Conservation (phyloP, 352 stramenopile genomes). For the Phytophthora aleatoria region DNA sequence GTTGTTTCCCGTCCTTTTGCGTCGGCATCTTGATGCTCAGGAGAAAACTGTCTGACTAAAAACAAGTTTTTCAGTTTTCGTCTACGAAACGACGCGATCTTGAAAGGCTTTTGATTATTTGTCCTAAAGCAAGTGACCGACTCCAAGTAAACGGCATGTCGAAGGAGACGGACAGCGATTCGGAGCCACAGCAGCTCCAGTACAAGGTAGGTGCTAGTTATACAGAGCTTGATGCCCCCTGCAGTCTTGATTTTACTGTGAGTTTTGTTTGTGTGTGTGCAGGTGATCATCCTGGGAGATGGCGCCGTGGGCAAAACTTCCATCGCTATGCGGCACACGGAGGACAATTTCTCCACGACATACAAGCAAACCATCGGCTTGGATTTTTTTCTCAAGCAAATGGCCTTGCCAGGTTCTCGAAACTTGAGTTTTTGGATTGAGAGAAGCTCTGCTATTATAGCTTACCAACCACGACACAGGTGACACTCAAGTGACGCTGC, state of each 20-base stretch:
- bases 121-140: not conserved
- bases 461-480: conserved; percentile 38
- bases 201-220: conserved; percentile 63
- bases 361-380: conserved; percentile 97
- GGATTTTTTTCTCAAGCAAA: conserved; percentile 95
- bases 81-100: conserved; percentile 32
- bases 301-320: conserved; percentile 96
- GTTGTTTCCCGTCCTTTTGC: too few species aligned
- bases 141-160: conserved; percentile 49
- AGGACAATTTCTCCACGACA: conserved; percentile 92
- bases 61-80: too few species aligned
- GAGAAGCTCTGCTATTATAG: not conserved
- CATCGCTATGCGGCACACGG: conserved; percentile 91
- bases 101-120: conserved; percentile 5
- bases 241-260: not conserved
- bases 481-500: conserved; percentile 90
- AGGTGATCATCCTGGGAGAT: conserved; percentile 95
- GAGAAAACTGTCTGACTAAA: too few species aligned
- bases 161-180: conserved; percentile 86
- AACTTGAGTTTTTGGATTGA: not conserved
- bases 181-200: conserved; percentile 84
- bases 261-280: not conserved
- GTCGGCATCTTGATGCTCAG: too few species aligned
- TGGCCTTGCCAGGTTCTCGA: conserved; percentile 81
- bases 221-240: not conserved